A percentile compares a stretch with the other conserved stretches of the same genome.
Conservation (phyloP, 1,284 basidiomycete species). For the Malassezia dermatis region DNA sequence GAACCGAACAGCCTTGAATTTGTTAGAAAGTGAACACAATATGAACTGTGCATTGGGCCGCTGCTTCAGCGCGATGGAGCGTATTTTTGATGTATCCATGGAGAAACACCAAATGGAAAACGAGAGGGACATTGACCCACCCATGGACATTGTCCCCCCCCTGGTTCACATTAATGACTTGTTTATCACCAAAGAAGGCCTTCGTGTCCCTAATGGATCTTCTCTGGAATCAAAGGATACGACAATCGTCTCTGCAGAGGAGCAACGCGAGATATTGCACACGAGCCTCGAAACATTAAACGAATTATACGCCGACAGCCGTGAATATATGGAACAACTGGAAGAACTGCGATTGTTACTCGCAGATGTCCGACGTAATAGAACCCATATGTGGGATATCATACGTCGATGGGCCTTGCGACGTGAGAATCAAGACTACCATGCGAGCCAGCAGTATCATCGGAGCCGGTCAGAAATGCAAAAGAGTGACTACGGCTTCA, state of each 20-base stretch:
- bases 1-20: slow-evolving; percentile 43
- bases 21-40: slow-evolving; percentile 40
- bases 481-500: not conserved
- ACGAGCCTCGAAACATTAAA: slow-evolving; percentile 36
- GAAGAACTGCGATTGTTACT: slow-evolving; percentile 50
- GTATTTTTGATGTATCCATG: slow-evolving; percentile 1
- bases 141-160: slow-evolving; percentile 25
- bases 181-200: slow-evolving; percentile 39
- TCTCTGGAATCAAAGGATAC: slow-evolving; percentile 8
- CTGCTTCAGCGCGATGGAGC: slow-evolving; percentile 41
- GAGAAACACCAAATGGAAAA: not conserved
- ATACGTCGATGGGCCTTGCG: slow-evolving; percentile 11
- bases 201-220: slow-evolving; percentile 21
- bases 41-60: slow-evolving; percentile 38
- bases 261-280: slow-evolving; percentile 40
- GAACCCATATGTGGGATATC: slow-evolving; percentile 11
- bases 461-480: not conserved
- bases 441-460: not conserved
- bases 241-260: slow-evolving; percentile 17
- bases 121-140: not conserved
- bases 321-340: slow-evolving; percentile 52
- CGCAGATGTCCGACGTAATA: slow-evolving; percentile 10
- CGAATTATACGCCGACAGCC: slow-evolving; percentile 51
- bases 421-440: slow-evolving; percentile 12
- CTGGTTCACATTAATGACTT: slow-evolving; percentile 38